Evolutionary conservation across 2,329 filamentous ascomycete genomes (phyloP).

Genomic region (Exophiala aquamarina): DNA sequence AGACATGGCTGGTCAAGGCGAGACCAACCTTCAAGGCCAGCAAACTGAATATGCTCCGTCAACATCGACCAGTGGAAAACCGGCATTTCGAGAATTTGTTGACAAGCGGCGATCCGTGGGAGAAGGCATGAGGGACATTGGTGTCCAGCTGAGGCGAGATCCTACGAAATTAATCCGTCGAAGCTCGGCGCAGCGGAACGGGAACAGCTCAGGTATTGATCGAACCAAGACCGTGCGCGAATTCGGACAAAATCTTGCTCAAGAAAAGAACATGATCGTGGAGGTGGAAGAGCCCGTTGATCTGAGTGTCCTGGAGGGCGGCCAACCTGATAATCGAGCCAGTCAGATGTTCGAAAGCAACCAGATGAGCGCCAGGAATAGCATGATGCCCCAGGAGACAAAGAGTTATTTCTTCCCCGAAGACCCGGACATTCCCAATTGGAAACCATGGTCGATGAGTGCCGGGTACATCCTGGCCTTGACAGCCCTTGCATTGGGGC

Average conservation of each 20-base stretch:
- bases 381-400: slow-evolving; percentile 28
- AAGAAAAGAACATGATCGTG: slow-evolving; percentile 45
- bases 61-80: slow-evolving; percentile 6
- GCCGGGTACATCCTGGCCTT: slow-evolving; percentile 33
- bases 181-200: slow-evolving; percentile 2
- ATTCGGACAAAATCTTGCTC: slow-evolving; percentile 42
- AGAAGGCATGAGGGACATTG: slow-evolving; percentile 27
- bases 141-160: slow-evolving; percentile 25
- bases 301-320: slow-evolving; percentile 41
- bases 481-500: slow-evolving; percentile 30
- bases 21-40: slow-evolving; percentile 5
- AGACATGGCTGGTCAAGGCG: slow-evolving; percentile 18
- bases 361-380: slow-evolving; percentile 6
- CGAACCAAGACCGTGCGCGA: slow-evolving; percentile 31
- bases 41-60: slow-evolving; percentile 20
- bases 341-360: slow-evolving; percentile 13
- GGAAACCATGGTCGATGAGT: slow-evolving; percentile 38
- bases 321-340: slow-evolving; percentile 12
- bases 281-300: slow-evolving; percentile 45
- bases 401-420: slow-evolving; percentile 36
- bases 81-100: slow-evolving; percentile 23
- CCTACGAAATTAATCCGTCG: slow-evolving; percentile 17
- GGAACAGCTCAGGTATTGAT: slow-evolving; percentile 13
- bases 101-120: slow-evolving; percentile 24
- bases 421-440: slow-evolving; percentile 36